These are phyloP conservation scores for Ogataea populi-albae DNA, from an alignment of 805 yeast species.

Conservation along the genomic window DNA sequence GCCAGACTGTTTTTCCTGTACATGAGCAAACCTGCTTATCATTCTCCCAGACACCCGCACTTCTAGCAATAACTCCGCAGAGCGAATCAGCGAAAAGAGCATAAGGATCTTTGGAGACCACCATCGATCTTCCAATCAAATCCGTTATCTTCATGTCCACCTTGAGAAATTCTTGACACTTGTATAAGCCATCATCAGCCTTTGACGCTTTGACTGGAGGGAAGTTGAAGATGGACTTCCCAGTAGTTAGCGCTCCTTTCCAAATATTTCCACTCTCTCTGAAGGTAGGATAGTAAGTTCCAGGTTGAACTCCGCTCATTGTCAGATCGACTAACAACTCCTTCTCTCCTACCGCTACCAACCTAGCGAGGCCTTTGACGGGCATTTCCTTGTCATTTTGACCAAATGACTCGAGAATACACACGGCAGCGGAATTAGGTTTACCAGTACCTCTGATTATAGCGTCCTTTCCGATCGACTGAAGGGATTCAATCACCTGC, in stretches of 20 bases:
- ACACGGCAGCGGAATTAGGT: constrained; percentile 86
- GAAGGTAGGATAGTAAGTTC: constrained; percentile 67
- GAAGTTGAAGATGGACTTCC: constrained; percentile 46
- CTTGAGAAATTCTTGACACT: constrained; percentile 46
- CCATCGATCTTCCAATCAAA: constrained; percentile 68
- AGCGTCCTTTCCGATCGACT: constrained; percentile 79
- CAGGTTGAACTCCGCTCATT: constrained; percentile 64
- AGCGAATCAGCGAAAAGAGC: constrained; percentile 44
- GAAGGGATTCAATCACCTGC: constrained; percentile 61
- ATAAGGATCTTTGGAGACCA: constrained; percentile 41
- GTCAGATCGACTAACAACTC: constrained; percentile 73
- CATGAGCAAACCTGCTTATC: constrained; percentile 91
- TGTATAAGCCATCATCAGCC: constrained; percentile 30
- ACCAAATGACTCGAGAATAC: constrained; percentile 75
- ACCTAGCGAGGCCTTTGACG: constrained; percentile 83
- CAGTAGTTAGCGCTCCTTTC: constrained; percentile 66
- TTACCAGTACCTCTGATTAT: constrained; percentile 88
- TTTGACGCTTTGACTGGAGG: constrained; percentile 37
- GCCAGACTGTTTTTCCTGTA: constrained; percentile 95
- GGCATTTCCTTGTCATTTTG: constrained; percentile 46
- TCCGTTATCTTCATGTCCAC: constrained; percentile 50
- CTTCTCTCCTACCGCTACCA: constrained; percentile 58
- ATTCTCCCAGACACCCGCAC: constrained; percentile 98
- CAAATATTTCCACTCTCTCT: constrained; percentile 75
- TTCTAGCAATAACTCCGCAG: constrained; percentile 89